Percentiles rank a stretch among this genome's conserved stretches.
These are phyloP conservation scores for Ophiocordyceps camponoti-floridani DNA, from an alignment of 2,329 filamentous ascomycete species.

Conservation along the genomic window DNA sequence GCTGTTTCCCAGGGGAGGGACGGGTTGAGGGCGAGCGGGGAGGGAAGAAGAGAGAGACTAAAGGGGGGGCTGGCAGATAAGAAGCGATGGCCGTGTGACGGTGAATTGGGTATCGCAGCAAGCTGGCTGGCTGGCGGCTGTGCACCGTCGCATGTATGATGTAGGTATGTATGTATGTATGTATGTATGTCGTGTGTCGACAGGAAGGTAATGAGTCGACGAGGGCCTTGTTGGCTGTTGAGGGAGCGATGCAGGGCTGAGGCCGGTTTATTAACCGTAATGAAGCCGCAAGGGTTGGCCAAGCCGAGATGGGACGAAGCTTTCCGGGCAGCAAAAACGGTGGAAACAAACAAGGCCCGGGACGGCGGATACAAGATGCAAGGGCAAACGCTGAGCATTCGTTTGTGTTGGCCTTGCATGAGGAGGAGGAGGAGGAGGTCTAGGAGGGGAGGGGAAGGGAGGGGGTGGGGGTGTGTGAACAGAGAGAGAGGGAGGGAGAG, in stretches of 20 bases:
- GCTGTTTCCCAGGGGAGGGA: neutral
- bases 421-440: too few species aligned
- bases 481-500: neutral
- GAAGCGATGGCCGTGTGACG: slow-evolving; percentile 1
- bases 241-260: too few species aligned
- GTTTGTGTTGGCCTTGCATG: neutral
- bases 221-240: too few species aligned
- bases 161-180: too few species aligned
- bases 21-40: neutral
- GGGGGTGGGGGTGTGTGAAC: neutral
- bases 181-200: neutral
- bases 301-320: neutral
- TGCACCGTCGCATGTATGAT: neutral
- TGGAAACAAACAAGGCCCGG: neutral
- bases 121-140: neutral
- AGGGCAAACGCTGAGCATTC: neutral
- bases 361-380: neutral
- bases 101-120: neutral
- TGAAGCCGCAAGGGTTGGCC: too few species aligned
- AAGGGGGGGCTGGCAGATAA: slow-evolving; percentile 1
- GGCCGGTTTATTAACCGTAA: too few species aligned
- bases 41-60: neutral
- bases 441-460: too few species aligned
- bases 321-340: neutral
- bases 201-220: too few species aligned